Percentiles rank a stretch among this genome's conserved stretches.
Conservation (phyloP, 2,329 filamentous ascomycete species). For the Scopulariopsis brevicaulis region DNA sequence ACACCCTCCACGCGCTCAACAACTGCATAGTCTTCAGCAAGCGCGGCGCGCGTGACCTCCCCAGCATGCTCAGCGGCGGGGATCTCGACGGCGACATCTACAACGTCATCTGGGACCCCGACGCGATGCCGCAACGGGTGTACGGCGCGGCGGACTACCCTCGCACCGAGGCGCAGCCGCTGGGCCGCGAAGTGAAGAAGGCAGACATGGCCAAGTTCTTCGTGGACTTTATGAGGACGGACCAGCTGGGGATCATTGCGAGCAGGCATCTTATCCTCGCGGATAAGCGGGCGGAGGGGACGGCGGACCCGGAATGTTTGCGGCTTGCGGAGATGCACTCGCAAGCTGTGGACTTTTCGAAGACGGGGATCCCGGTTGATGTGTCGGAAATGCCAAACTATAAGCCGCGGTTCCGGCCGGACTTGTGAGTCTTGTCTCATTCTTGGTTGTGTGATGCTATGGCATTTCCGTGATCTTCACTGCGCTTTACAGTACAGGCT, state of each 20-base stretch:
- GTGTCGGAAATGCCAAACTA: constrained; percentile 26
- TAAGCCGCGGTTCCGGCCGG: constrained; percentile 29
- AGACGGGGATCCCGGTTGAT: constrained; percentile 54
- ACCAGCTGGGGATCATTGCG: constrained; percentile 55
- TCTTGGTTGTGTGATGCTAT: too few relatives aligned
- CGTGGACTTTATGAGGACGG: constrained; percentile 61
- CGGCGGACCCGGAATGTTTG: constrained; percentile 35
- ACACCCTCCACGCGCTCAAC: constrained; percentile 47
- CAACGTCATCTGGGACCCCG: constrained; percentile 63
- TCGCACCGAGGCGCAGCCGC: constrained; percentile 38
- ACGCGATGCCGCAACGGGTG: constrained; percentile 26
- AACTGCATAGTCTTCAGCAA: constrained; percentile 77
- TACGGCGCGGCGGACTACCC: constrained; percentile 61
- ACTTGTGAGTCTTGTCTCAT: constrained; percentile 48
- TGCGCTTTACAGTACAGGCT: neutral
- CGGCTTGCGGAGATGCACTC: constrained; percentile 54
- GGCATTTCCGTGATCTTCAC: too few relatives aligned
- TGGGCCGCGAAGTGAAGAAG: constrained; percentile 46
- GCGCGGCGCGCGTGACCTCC: constrained; percentile 59
- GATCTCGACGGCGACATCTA: constrained; percentile 79
- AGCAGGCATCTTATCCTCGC: constrained; percentile 52
- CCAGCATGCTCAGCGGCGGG: constrained; percentile 68
- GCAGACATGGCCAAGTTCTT: constrained; percentile 73
- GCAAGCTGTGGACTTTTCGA: constrained; percentile 64
- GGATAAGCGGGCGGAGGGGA: constrained; percentile 42